phyloP scores from a whole-genome alignment of 495 filamentous ascomycete species.

The Penicillium subrubescens region DNA sequence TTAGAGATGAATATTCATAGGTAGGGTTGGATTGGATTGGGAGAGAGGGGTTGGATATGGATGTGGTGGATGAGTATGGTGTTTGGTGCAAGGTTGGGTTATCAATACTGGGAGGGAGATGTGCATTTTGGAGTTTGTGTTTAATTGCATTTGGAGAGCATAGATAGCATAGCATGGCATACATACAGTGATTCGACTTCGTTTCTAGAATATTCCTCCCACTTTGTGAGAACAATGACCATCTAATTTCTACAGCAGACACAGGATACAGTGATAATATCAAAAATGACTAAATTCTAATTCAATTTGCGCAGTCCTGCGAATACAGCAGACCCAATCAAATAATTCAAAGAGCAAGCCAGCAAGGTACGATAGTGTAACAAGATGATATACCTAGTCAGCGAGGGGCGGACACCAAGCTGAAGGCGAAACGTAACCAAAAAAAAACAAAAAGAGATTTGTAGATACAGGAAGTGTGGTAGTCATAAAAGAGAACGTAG shows the following conservation, averaged over 20 bases:
- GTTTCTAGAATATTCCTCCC: neutral
- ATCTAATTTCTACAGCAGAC: neutral
- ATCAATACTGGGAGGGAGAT: neutral
- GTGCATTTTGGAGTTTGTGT: neutral
- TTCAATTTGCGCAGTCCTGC: constrained; percentile 6
- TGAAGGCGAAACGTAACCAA: constrained; percentile 17
- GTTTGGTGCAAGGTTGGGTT: neutral
- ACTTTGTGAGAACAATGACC: neutral
- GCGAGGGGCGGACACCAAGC: constrained; percentile 5
- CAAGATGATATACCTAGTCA: constrained; percentile 28
- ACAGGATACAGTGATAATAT: neutral
- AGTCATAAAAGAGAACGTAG: constrained; percentile 30
- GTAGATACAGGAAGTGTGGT: constrained; percentile 30
- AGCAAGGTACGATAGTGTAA: constrained; percentile 26
- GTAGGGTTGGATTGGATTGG: neutral
- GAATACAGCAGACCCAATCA: neutral
- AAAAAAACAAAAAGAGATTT: constrained; percentile 1
- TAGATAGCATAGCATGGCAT: neutral
- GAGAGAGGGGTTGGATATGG: neutral
- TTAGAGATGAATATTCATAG: neutral
- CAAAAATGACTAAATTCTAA: neutral
- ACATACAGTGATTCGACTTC: neutral
- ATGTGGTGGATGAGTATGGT: neutral
- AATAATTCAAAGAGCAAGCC: constrained; percentile 2
- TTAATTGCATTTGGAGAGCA: neutral